Percentiles rank a stretch among this genome's conserved stretches.
Conservation (phyloP, 371 early-diverging fungal genomes). For the Rhizopus microsporus region DNA sequence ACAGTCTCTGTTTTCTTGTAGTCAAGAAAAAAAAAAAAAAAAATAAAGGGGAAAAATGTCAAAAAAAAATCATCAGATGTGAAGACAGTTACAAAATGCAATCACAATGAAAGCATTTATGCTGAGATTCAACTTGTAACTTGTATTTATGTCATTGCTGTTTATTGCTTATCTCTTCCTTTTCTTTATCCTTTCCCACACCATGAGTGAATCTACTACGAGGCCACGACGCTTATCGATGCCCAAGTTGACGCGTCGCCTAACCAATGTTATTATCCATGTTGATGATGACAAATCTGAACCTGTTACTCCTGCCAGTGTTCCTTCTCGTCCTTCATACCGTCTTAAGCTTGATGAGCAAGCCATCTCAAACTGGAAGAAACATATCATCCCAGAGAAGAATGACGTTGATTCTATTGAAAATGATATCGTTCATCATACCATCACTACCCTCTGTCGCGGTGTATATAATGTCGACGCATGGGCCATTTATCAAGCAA, state of each 20-base stretch:
- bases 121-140: background rate
- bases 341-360: slow-evolving; percentile 14
- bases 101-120: background rate
- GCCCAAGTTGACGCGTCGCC: slow-evolving; percentile 34
- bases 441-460: slow-evolving; percentile 79
- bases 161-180: background rate
- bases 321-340: slow-evolving; percentile 21
- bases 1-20: too few relatives aligned
- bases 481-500: slow-evolving; percentile 83
- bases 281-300: slow-evolving; percentile 24
- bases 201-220: background rate
- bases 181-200: background rate
- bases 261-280: slow-evolving; percentile 33
- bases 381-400: slow-evolving; percentile 12
- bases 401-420: slow-evolving; percentile 19
- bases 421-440: slow-evolving; percentile 69
- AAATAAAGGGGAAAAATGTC: background rate
- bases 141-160: background rate
- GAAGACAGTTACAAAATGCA: background rate
- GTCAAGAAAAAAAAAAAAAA: too few relatives aligned
- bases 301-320: slow-evolving; percentile 21
- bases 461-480: slow-evolving; percentile 80
- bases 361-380: slow-evolving; percentile 16
- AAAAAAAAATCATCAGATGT: too few relatives aligned
- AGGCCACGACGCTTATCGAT: slow-evolving; percentile 26